A percentile compares a stretch with the other conserved stretches of the same genome.
phyloP scores from a whole-genome alignment of 768 basidiomycete species.

The Pleurotus citrinopileatus region DNA sequence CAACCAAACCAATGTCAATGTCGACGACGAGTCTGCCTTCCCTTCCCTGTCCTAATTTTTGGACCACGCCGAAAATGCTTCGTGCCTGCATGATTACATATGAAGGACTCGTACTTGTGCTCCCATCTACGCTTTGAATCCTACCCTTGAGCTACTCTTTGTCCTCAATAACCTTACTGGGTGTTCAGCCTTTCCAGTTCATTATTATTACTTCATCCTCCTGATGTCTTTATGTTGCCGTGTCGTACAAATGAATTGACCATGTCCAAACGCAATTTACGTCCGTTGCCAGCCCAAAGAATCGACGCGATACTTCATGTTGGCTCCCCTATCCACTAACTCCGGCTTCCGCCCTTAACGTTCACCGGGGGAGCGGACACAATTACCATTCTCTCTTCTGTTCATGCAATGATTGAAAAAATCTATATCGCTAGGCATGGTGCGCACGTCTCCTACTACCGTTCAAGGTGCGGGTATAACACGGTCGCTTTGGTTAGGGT shows the following conservation, averaged over 20 bases:
- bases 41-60: slow-evolving; percentile 68
- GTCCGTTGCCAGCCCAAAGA: too few relatives aligned
- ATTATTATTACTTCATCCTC: too few relatives aligned
- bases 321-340: too few relatives aligned
- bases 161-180: too few relatives aligned
- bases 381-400: neutral
- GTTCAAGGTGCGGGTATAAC: neutral
- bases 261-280: too few relatives aligned
- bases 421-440: slow-evolving; percentile 73
- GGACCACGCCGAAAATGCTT: neutral
- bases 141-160: too few relatives aligned
- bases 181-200: too few relatives aligned
- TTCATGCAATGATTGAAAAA: slow-evolving; percentile 47
- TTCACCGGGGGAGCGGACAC: too few relatives aligned
- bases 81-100: neutral
- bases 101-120: slow-evolving; percentile 6
- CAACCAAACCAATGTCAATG: slow-evolving; percentile 51
- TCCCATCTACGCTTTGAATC: neutral
- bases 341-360: neutral
- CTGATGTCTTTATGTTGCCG: too few relatives aligned
- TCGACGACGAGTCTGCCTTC: slow-evolving; percentile 86
- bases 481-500: slow-evolving; percentile 57
- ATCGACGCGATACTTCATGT: too few relatives aligned
- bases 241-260: neutral
- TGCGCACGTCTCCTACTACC: slow-evolving; percentile 23